These are phyloP conservation scores for Coemansia sp. DNA, from an alignment of 192 early-diverging fungal genomes.

Conservation along the genomic window DNA sequence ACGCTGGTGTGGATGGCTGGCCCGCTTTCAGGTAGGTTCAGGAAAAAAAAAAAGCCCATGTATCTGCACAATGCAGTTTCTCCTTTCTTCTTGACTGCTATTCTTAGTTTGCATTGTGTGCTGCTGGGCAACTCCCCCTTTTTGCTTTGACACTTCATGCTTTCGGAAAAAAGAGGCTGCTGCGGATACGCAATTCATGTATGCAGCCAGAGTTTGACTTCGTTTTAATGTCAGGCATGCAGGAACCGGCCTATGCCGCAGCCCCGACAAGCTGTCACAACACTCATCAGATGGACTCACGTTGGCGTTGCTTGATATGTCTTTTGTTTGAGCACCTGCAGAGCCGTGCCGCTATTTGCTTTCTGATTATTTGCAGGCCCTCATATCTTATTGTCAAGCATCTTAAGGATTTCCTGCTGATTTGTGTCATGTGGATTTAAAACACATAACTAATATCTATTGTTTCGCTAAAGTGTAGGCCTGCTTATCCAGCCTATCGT, in stretches of 20 bases:
- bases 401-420: background rate
- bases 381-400: background rate
- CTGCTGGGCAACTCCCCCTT: no score
- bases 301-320: background rate
- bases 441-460: background rate
- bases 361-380: conserved; percentile 3
- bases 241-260: background rate
- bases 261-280: background rate
- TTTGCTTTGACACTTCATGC: no score
- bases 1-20: conserved; percentile 95
- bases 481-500: conserved; percentile 78
- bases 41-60: no score
- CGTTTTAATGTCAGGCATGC: no score
- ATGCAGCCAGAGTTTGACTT: no score
- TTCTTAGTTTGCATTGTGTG: no score
- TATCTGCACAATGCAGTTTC: no score
- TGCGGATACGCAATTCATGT: no score
- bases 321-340: background rate
- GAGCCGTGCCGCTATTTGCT: background rate
- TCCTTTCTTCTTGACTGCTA: no score
- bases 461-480: conserved; percentile 12
- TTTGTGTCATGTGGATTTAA: conserved; percentile 1
- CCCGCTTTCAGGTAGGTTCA: conserved; percentile 64
- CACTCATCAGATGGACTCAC: background rate
- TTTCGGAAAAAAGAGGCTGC: no score